Conservation (phyloP, 192 early-diverging fungal species). For the Coemansia sp. region DNA sequence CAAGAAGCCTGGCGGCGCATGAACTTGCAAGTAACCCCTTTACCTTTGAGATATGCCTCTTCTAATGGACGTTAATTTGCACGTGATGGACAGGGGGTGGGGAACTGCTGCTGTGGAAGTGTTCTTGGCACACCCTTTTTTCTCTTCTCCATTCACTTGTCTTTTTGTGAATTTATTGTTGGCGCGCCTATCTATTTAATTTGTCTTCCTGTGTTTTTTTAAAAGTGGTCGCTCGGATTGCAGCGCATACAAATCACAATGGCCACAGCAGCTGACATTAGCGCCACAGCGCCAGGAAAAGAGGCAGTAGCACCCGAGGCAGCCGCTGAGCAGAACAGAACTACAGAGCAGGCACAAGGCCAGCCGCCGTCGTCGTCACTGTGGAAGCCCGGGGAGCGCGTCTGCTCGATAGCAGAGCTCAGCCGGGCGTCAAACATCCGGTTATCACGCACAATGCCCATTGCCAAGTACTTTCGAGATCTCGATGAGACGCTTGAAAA, state of each 20-base stretch:
- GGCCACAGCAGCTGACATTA: constrained; percentile 6
- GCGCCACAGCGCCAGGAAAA: neutral
- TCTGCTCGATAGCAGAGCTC: constrained; percentile 43
- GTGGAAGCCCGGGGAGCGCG: constrained; percentile 49
- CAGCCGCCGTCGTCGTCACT: constrained; percentile 24
- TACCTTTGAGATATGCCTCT: too few species aligned
- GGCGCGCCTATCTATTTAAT: neutral
- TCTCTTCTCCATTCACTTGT: neutral
- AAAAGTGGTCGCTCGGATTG: too few species aligned
- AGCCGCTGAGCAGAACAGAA: neutral
- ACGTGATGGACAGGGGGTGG: too few species aligned
- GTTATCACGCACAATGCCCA: constrained; percentile 30
- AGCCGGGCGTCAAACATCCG: constrained; percentile 37
- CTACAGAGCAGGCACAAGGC: neutral
- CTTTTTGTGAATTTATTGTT: neutral
- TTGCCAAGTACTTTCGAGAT: constrained; percentile 42
- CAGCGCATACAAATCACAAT: neutral
- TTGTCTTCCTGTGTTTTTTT: neutral
- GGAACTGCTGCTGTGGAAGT: too few species aligned
- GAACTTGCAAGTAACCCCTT: neutral
- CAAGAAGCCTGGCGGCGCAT: neutral
- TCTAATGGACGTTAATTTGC: too few species aligned
- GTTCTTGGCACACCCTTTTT: too few species aligned
- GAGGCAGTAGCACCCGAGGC: neutral
- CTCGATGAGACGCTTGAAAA: constrained; percentile 46